phyloP scores from a whole-genome alignment of 345 rosid species.

The Brassica juncea region DNA sequence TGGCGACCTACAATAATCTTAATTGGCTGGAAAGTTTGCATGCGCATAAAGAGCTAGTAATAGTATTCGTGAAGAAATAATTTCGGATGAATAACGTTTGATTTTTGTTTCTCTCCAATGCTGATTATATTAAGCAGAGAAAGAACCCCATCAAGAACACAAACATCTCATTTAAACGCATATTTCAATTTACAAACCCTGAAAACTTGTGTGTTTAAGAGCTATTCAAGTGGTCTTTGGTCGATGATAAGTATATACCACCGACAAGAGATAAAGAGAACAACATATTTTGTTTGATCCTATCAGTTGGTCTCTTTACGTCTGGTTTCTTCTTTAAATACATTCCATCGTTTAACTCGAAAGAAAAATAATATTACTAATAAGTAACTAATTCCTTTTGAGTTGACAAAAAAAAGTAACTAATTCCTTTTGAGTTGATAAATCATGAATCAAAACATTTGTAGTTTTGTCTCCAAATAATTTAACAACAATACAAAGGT shows the following conservation, averaged over 20 bases:
- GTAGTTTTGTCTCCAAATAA: neutral
- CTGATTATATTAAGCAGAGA: neutral
- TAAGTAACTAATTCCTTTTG: neutral
- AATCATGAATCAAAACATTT: neutral
- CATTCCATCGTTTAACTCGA: neutral
- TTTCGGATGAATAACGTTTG: neutral
- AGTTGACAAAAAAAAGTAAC: neutral
- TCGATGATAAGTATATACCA: neutral
- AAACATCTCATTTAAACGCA: neutral
- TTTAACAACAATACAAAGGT: neutral
- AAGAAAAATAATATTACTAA: neutral
- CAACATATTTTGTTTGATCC: neutral
- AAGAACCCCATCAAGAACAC: neutral
- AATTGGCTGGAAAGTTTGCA: constrained; percentile 17
- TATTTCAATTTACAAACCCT: neutral
- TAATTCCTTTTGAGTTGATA: neutral
- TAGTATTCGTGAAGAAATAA: neutral
- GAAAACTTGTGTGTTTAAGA: neutral
- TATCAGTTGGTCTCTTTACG: neutral
- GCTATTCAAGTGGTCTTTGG: neutral
- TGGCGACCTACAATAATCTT: constrained; percentile 1
- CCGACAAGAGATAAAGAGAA: neutral
- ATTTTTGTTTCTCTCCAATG: neutral
- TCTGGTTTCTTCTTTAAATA: neutral
- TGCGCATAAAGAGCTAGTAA: neutral